Evolutionary conservation across 371 early-diverging fungal species (phyloP).

Genomic region (Rhizopus arrhizus): DNA sequence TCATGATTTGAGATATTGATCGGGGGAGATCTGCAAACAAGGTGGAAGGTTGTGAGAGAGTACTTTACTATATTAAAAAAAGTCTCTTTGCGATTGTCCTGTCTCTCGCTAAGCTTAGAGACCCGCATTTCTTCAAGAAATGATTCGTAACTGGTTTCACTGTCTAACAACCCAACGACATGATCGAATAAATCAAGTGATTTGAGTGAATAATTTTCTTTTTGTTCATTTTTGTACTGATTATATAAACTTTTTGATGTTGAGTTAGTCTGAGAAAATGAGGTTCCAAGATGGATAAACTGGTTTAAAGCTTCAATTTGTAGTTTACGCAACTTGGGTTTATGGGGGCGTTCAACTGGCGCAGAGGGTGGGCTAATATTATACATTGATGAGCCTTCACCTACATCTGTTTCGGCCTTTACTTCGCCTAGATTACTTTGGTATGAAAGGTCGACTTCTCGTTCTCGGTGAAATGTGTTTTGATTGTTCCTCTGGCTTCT

Average conservation of each 20-base stretch:
- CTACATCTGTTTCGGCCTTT: slow-evolving; percentile 14
- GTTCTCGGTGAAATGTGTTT: too few relatives aligned
- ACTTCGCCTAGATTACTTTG: too few relatives aligned
- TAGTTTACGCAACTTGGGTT: slow-evolving; percentile 18
- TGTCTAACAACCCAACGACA: slow-evolving; percentile 14
- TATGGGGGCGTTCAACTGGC: slow-evolving; percentile 18
- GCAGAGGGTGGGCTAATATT: slow-evolving; percentile 16
- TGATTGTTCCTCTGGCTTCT: too few relatives aligned
- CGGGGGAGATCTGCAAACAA: slow-evolving; percentile 13
- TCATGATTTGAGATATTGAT: slow-evolving; percentile 19
- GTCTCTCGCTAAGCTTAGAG: slow-evolving; percentile 10
- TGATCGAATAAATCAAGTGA: slow-evolving; percentile 13
- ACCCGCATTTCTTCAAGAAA: slow-evolving; percentile 16
- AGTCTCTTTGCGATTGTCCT: slow-evolving; percentile 5
- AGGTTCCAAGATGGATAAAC: slow-evolving; percentile 15
- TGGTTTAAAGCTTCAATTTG: slow-evolving; percentile 19
- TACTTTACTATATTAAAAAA: slow-evolving; percentile 18
- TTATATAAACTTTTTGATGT: slow-evolving; percentile 12
- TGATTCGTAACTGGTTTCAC: slow-evolving; percentile 14
- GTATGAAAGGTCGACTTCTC: too few relatives aligned
- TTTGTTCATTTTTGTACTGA: slow-evolving; percentile 17
- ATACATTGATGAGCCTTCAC: slow-evolving; percentile 13
- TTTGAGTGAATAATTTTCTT: slow-evolving; percentile 15
- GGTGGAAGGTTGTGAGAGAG: slow-evolving; percentile 19
- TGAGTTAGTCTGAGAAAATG: slow-evolving; percentile 16